Evolutionary conservation across 441 rosid genomes (phyloP).

Genomic region (Populus trichocarpa): DNA sequence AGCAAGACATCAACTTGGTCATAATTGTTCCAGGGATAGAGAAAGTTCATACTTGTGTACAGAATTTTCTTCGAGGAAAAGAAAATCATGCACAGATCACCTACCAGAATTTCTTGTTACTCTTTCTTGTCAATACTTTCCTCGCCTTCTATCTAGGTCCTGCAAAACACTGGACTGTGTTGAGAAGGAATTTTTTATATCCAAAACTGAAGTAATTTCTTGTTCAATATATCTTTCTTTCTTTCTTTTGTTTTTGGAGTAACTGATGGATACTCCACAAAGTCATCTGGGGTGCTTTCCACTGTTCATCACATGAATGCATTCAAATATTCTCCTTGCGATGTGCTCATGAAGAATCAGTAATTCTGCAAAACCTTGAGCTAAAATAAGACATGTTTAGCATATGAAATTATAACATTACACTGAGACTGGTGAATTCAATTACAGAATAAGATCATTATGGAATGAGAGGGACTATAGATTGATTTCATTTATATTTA

Average conservation of each 20-base stretch:
- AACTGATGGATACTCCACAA: too few species aligned
- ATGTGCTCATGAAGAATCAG: too few species aligned
- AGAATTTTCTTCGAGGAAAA: constrained; percentile 26
- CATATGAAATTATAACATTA: neutral
- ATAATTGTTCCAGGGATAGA: constrained; percentile 25
- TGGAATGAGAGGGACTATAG: too few species aligned
- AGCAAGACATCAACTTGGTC: constrained; percentile 32
- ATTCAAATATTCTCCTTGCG: too few species aligned
- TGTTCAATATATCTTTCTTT: neutral
- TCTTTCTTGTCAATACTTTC: neutral
- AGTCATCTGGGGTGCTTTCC: too few species aligned
- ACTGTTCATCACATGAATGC: too few species aligned
- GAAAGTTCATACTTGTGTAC: constrained; percentile 36
- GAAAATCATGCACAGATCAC: constrained; percentile 17
- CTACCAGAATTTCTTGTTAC: neutral
- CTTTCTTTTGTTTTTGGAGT: too few species aligned
- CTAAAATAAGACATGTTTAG: neutral
- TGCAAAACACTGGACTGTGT: neutral
- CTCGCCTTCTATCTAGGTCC: neutral
- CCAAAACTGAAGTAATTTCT: neutral
- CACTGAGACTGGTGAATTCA: too few species aligned
- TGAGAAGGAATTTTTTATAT: neutral
- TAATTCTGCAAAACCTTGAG: too few species aligned
- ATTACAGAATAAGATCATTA: too few species aligned
- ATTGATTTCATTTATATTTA: neutral